These are phyloP conservation scores for Lentinula boryana DNA, from an alignment of 768 basidiomycete species.

Conservation along the genomic window DNA sequence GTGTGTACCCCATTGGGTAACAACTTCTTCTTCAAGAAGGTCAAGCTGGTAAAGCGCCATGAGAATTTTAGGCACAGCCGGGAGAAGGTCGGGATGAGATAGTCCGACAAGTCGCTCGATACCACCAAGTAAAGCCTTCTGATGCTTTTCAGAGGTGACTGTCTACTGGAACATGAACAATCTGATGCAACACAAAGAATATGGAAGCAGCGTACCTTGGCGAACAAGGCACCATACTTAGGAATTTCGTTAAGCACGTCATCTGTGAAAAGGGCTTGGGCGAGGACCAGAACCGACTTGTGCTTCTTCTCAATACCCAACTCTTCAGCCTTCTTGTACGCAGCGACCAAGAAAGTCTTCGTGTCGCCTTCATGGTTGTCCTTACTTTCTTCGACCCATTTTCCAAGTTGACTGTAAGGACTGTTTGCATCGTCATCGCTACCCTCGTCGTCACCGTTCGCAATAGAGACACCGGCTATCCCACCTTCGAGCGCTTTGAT, in stretches of 20 bases:
- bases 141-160: constrained; percentile 90
- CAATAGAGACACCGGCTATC: constrained; percentile 46
- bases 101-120: constrained; percentile 83
- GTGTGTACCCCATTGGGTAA: constrained; percentile 91
- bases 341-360: constrained; percentile 53
- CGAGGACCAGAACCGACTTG: constrained; percentile 78
- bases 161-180: constrained; percentile 41
- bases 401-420: constrained; percentile 78
- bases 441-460: constrained; percentile 62
- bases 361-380: constrained; percentile 34
- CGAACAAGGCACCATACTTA: constrained; percentile 62
- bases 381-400: constrained; percentile 77
- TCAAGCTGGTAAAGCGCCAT: constrained; percentile 94
- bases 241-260: constrained; percentile 61
- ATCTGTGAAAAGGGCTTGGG: constrained; percentile 77
- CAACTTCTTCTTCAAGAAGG: constrained; percentile 85
- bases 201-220: constrained; percentile 51
- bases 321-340: constrained; percentile 88
- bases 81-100: constrained; percentile 62
- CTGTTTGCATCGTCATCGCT: constrained; percentile 85
- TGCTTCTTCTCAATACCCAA: constrained; percentile 93
- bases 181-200: neutral
- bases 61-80: constrained; percentile 80
- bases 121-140: constrained; percentile 91
- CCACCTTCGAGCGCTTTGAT: constrained; percentile 61